Evolutionary conservation across 2,329 filamentous ascomycete genomes (phyloP).

Genomic region (Neopestalotiopsis clavispora): DNA sequence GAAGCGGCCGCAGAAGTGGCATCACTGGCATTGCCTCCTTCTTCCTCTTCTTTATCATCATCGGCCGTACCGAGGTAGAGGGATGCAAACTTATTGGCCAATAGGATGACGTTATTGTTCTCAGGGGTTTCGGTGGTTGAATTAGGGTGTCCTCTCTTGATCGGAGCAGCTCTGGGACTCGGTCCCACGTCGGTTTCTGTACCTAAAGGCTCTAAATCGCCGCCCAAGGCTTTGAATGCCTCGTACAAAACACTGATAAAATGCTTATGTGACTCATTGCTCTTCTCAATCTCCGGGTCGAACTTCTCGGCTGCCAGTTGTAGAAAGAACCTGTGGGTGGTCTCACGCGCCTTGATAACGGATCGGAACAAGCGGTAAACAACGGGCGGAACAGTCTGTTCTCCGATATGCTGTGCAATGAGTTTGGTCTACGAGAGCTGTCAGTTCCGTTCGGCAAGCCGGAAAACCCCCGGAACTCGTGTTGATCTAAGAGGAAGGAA

Average conservation of each 20-base stretch:
- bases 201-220: background rate
- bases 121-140: too few species aligned
- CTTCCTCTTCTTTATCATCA: background rate
- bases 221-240: background rate
- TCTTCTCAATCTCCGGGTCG: constrained; percentile 41
- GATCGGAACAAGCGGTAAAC: constrained; percentile 39
- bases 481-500: background rate
- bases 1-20: background rate
- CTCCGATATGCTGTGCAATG: constrained; percentile 39
- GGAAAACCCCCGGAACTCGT: too few species aligned
- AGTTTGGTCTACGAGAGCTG: constrained; percentile 35
- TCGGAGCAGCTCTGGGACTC: background rate
- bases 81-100: constrained; percentile 1
- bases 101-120: background rate
- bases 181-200: background rate
- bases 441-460: constrained; percentile 27
- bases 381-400: constrained; percentile 38
- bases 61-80: background rate
- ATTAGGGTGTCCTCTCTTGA: background rate
- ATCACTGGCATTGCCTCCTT: background rate
- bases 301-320: constrained; percentile 35
- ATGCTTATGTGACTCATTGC: constrained; percentile 44
- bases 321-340: constrained; percentile 36
- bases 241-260: constrained; percentile 46
- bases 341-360: constrained; percentile 41